Conservation (phyloP, 108 stramenopile genomes). For the Cyclostephanos tholiformis region DNA sequence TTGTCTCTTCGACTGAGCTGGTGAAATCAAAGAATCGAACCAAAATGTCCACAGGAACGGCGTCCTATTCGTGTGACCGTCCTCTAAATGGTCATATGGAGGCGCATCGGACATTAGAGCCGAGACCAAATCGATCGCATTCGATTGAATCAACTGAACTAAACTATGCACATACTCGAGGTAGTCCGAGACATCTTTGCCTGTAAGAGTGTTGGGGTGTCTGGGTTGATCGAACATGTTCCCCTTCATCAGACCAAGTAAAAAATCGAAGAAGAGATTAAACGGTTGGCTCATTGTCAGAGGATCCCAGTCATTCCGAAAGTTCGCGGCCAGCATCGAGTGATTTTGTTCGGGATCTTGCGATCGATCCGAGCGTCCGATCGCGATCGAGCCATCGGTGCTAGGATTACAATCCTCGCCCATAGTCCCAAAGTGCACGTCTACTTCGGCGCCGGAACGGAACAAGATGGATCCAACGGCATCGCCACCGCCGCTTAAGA, state of each 20-base stretch:
- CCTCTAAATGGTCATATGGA: constrained; percentile 18
- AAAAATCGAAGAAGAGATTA: constrained; percentile 35
- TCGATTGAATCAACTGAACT: constrained; percentile 17
- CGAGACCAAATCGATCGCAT: constrained; percentile 38
- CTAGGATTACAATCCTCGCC: constrained; percentile 16
- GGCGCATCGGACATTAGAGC: constrained; percentile 48
- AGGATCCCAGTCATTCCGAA: constrained; percentile 33
- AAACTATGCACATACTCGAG: constrained; percentile 1
- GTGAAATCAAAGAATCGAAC: constrained; percentile 43
- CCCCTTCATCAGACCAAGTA: constrained; percentile 45
- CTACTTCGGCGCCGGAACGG: too few species aligned
- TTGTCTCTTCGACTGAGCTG: neutral
- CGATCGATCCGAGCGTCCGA: neutral
- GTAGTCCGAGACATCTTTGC: neutral
- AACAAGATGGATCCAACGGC: too few species aligned
- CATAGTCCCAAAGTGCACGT: neutral
- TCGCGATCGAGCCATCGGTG: constrained; percentile 34
- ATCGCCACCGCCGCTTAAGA: neutral
- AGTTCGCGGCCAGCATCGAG: constrained; percentile 9
- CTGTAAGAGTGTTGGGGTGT: neutral
- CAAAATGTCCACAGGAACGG: constrained; percentile 52
- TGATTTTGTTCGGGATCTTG: constrained; percentile 6
- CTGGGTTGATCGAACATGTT: neutral
- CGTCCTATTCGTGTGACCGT: constrained; percentile 16
- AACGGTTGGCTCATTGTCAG: constrained; percentile 27